phyloP scores from a whole-genome alignment of 2,329 filamentous ascomycete species.

The Cladophialophora psammophila region DNA sequence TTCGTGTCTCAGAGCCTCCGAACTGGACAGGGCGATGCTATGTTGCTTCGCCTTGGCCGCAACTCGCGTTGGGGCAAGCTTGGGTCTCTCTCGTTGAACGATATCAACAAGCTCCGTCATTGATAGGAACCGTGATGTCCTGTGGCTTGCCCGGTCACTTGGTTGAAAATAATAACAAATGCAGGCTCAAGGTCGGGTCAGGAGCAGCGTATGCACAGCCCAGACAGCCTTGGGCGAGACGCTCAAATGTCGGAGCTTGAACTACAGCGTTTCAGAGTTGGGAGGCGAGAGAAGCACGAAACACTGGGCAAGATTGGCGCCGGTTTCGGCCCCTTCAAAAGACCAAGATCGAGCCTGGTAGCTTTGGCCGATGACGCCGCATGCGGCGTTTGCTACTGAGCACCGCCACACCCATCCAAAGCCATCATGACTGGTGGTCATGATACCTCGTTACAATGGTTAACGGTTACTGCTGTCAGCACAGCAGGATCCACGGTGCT shows the following conservation, averaged over 20 bases:
- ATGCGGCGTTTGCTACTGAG: neutral
- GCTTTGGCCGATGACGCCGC: neutral
- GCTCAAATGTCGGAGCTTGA: conserved; percentile 9
- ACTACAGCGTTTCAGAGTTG: neutral
- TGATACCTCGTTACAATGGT: neutral
- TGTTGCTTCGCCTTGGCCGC: neutral
- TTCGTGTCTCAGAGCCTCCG: neutral
- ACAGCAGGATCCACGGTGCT: neutral
- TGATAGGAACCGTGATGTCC: neutral
- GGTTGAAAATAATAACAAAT: neutral
- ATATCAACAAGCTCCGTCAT: neutral
- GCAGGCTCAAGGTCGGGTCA: neutral
- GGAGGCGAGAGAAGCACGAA: neutral
- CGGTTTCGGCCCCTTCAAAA: neutral
- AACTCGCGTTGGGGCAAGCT: neutral
- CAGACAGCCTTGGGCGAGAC: conserved; percentile 5
- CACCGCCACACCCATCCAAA: neutral
- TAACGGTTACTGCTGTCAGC: neutral
- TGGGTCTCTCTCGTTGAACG: neutral
- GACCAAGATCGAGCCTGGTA: too few relatives aligned
- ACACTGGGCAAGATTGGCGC: neutral
- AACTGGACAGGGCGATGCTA: neutral
- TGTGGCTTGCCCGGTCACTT: neutral
- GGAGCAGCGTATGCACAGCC: neutral
- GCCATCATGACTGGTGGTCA: neutral